Evolutionary conservation across 495 filamentous ascomycete genomes (phyloP), one percentile per base, ranked within the genome.

Genomic region (Lophiostoma macrostomum): DNA sequence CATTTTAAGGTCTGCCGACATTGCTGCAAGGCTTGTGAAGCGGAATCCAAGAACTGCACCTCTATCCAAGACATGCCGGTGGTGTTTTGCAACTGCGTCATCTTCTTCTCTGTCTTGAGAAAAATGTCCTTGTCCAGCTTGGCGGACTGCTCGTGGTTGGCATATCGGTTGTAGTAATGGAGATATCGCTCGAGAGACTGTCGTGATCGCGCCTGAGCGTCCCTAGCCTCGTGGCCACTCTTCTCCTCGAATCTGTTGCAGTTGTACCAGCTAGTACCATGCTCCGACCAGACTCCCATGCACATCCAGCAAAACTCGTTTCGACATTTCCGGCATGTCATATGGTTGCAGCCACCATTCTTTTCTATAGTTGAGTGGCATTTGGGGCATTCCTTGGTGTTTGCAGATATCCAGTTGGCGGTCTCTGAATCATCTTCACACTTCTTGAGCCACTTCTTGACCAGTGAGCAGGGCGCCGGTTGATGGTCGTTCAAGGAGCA

Each of bases 271-370:
- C 90, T 96, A n/a, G 93, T 97, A 50, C 93, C 93, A 64, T 98
- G 93, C 68, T 98, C 93, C 1, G 89, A 90, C 93, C 93, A 98
- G 7, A 95, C 74, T 0, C 93, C 93, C 93, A 98, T 98, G 69
- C 93, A 98, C 83, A 98, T 96, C 93, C 93, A 98, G 74, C 93
- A 98, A 64, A 98, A 98, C 68, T 98, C 93, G 66, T 97, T 85
- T 64, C 93, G 91, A 75, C 93, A 98, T 71, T 98, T 98, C 37
- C 93, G 81, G 70, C 93, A 98, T 0, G 93, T 98, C 93, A 98
- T 98, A 67, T 98, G 93, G 75, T 98, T 98, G 72, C 93, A 98
- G 4, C 93, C 93, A 14, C 93, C 93, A 58, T 98, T 98, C 77
- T 98, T 98, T 74, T 98, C 93, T 40, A 98, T 98, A 0, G 94